Conservation (phyloP, 345 rosid genomes). For the Corymbia maculata region DNA sequence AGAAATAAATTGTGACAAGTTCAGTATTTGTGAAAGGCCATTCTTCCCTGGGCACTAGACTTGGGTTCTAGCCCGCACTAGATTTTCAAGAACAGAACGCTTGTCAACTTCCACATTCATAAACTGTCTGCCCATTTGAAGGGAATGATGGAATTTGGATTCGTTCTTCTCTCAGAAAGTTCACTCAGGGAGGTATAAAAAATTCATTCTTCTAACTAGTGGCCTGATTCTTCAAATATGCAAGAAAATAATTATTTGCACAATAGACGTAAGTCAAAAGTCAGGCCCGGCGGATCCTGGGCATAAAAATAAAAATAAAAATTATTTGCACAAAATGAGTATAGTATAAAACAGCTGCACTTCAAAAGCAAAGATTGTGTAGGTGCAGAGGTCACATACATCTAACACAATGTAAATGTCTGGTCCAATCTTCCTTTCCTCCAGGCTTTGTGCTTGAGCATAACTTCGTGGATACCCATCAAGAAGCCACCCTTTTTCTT, state of each 20-base stretch:
- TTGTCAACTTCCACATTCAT: neutral
- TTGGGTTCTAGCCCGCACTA: neutral
- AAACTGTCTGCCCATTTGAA: neutral
- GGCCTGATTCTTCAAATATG: neutral
- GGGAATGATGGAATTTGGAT: neutral
- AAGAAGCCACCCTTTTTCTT: slow-evolving; percentile 82
- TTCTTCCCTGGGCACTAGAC: neutral
- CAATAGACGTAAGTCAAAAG: no score
- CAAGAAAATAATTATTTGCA: neutral
- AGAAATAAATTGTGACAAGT: neutral
- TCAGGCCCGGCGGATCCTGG: no score
- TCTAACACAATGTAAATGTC: slow-evolving; percentile 66
- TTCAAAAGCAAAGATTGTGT: neutral
- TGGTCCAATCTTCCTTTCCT: slow-evolving; percentile 60
- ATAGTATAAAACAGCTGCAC: neutral
- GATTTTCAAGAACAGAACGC: neutral
- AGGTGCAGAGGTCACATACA: slow-evolving; percentile 26
- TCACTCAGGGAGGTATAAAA: neutral
- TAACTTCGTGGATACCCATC: slow-evolving; percentile 84
- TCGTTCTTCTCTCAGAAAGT: neutral
- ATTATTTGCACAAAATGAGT: neutral
- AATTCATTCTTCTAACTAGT: neutral
- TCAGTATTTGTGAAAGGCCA: neutral
- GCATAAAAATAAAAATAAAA: no score
- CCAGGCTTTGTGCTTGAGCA: slow-evolving; percentile 74